A percentile compares a stretch with the other conserved stretches of the same genome.
phyloP scores from a whole-genome alignment of 306 rosid species.

The Prunus mume region DNA sequence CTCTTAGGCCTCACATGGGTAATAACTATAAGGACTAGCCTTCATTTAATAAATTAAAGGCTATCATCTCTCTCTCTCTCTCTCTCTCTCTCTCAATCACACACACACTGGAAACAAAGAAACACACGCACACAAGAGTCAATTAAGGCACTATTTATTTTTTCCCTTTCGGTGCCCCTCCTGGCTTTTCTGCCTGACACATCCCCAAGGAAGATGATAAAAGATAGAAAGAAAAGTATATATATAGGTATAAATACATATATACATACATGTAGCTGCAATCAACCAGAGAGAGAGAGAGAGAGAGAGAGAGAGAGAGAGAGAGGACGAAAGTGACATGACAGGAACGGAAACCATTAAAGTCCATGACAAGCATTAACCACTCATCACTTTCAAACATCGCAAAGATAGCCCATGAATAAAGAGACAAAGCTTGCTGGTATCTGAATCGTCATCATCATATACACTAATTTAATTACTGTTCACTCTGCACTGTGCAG shows the following conservation, averaged over 20 bases:
- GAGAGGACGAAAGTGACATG: conserved; percentile 73
- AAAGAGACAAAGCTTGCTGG: not conserved
- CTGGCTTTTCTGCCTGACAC: conserved; percentile 73
- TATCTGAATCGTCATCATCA: not conserved
- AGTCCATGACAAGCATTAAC: conserved; percentile 28
- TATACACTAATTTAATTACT: not conserved
- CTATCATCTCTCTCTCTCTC: too few species aligned
- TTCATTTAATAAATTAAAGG: conserved; percentile 22
- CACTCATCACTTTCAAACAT: conserved; percentile 23
- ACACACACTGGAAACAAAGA: not conserved
- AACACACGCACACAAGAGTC: not conserved
- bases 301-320: conserved; percentile 34
- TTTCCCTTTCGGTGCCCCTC: conserved; percentile 43
- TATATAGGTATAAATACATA: not conserved
- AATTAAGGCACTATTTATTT: not conserved
- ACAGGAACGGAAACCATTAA: conserved; percentile 79
- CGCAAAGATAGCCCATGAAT: not conserved
- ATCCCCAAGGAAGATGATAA: conserved; percentile 67
- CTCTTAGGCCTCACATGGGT: conserved; percentile 50
- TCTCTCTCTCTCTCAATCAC: not conserved
- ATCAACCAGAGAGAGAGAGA: conserved; percentile 37
- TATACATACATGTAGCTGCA: not conserved
- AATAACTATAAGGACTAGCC: conserved; percentile 26
- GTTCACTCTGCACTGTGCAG: not conserved
- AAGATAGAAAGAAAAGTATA: conserved; percentile 33